Conservation (phyloP, 148 eudicot genomes). For the Rhododendron vialii region DNA sequence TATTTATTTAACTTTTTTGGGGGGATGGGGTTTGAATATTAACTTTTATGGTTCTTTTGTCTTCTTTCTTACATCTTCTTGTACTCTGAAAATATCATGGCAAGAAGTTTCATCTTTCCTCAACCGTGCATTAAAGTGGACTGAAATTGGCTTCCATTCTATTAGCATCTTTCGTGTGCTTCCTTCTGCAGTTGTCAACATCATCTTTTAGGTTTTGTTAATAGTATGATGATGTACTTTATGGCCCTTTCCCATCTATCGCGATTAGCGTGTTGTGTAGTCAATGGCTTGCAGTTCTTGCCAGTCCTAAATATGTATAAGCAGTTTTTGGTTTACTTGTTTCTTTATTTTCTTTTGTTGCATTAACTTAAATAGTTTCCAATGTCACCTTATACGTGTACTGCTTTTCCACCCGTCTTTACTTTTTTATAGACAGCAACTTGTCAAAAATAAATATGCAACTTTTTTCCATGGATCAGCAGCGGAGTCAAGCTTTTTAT, state of each 20-base stretch:
- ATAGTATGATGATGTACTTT: not conserved
- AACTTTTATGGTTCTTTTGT: not conserved
- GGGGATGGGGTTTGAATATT: not conserved
- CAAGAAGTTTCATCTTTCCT: not conserved
- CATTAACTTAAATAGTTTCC: not conserved
- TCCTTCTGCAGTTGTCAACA: not conserved
- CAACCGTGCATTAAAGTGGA: not conserved
- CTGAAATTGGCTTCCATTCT: too few relatives aligned
- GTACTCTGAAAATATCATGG: not conserved
- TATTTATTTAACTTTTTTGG: not conserved
- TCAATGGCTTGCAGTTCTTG: not conserved
- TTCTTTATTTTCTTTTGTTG: not conserved
- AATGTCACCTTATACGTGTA: not conserved
- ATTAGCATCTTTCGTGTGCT: not conserved
- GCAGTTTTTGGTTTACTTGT: not conserved
- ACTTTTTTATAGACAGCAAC: conserved; percentile 67
- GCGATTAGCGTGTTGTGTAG: not conserved
- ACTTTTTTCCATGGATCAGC: conserved; percentile 89
- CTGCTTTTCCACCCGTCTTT: not conserved
- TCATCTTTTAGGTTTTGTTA: not conserved
- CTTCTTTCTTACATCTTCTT: not conserved
- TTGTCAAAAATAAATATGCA: conserved; percentile 98
- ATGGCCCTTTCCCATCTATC: not conserved
- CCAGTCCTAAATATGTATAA: not conserved
- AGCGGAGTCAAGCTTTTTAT: conserved; percentile 98